A percentile compares a stretch with the other conserved stretches of the same genome.
phyloP scores from a whole-genome alignment of 768 basidiomycete genomes.

The Russula virescens region DNA sequence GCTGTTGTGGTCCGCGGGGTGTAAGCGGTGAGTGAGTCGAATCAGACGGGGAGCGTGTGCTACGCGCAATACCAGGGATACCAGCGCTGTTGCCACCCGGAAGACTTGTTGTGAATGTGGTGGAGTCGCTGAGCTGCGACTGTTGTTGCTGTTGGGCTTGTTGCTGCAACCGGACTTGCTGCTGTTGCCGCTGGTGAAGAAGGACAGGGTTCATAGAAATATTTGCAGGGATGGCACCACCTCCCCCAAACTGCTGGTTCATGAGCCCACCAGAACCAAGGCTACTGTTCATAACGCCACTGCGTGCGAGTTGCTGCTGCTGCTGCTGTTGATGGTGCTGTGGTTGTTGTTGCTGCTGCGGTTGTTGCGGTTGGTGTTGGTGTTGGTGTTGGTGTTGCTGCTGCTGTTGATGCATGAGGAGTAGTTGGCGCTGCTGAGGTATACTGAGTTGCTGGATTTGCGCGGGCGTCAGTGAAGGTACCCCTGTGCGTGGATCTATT shows the following conservation, averaged over 20 bases:
- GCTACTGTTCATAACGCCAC: slow-evolving; percentile 5
- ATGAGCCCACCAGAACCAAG: slow-evolving; percentile 14
- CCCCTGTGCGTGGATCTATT: slow-evolving; percentile 21
- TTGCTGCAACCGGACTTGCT: slow-evolving; percentile 37
- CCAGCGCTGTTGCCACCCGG: slow-evolving; percentile 27
- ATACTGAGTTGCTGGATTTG: slow-evolving; percentile 27
- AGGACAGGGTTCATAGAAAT: slow-evolving; percentile 7
- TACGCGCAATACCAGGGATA: slow-evolving; percentile 71
- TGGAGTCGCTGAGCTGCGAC: slow-evolving; percentile 33
- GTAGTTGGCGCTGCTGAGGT: slow-evolving; percentile 43
- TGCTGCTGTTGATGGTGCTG: slow-evolving; percentile 33
- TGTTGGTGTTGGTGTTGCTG: neutral
- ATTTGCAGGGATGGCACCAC: neutral
- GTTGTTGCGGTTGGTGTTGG: neutral
- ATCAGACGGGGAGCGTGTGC: slow-evolving; percentile 71
- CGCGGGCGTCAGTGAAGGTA: slow-evolving; percentile 29
- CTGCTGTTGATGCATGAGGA: slow-evolving; percentile 31
- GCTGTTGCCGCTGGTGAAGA: slow-evolving; percentile 19
- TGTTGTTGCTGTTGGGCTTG: slow-evolving; percentile 23
- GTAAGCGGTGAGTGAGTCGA: slow-evolving; percentile 42
- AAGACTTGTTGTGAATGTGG: slow-evolving; percentile 39
- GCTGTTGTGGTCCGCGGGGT: slow-evolving; percentile 28
- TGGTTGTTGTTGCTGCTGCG: slow-evolving; percentile 26
- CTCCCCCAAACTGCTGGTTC: slow-evolving; percentile 17
- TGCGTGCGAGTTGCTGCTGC: slow-evolving; percentile 21